Percentiles rank a stretch among this genome's conserved stretches.
Evolutionary conservation across 768 basidiomycete genomes (phyloP).

Genomic region (Calocybe indica): DNA sequence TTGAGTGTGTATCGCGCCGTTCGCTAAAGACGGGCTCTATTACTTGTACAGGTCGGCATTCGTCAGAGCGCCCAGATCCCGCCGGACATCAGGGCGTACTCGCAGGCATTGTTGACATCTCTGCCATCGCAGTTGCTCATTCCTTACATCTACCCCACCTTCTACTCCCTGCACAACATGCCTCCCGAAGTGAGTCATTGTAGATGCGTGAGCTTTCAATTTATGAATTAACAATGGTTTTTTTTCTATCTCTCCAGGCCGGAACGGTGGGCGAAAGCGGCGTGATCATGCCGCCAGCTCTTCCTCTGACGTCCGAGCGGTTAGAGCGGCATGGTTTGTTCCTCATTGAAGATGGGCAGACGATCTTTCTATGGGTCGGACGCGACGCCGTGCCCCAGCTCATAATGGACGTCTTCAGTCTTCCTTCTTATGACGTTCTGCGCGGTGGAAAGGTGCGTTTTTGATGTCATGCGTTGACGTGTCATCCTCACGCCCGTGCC

Average conservation of each 20-base stretch:
- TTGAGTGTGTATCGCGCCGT: not conserved
- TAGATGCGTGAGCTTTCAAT: constrained; percentile 6
- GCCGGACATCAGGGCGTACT: constrained; percentile 92
- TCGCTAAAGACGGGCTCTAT: not conserved
- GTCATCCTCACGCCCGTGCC: constrained; percentile 2
- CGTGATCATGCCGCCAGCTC: constrained; percentile 78
- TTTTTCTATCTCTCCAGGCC: constrained; percentile 38
- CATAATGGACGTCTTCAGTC: constrained; percentile 88
- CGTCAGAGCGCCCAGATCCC: constrained; percentile 97
- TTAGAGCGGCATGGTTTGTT: constrained; percentile 93
- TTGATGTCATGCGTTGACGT: not conserved
- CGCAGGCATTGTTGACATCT: constrained; percentile 86
- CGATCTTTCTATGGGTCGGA: constrained; percentile 98
- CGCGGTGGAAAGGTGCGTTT: constrained; percentile 84
- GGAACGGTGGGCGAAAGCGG: constrained; percentile 90
- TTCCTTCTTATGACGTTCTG: constrained; percentile 82
- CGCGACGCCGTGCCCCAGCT: constrained; percentile 96
- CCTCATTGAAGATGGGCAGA: constrained; percentile 96
- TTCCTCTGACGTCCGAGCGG: constrained; percentile 92
- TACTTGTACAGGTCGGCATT: constrained; percentile 66
- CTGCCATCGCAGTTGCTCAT: constrained; percentile 87
- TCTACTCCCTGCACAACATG: constrained; percentile 98
- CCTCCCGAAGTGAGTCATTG: constrained; percentile 60
- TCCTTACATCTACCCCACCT: constrained; percentile 91
- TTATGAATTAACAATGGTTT: constrained; percentile 3